Base-by-base conservation (phyloP, 176 grass and related monocot genomes). In the Aegilops tauschii region DNA sequence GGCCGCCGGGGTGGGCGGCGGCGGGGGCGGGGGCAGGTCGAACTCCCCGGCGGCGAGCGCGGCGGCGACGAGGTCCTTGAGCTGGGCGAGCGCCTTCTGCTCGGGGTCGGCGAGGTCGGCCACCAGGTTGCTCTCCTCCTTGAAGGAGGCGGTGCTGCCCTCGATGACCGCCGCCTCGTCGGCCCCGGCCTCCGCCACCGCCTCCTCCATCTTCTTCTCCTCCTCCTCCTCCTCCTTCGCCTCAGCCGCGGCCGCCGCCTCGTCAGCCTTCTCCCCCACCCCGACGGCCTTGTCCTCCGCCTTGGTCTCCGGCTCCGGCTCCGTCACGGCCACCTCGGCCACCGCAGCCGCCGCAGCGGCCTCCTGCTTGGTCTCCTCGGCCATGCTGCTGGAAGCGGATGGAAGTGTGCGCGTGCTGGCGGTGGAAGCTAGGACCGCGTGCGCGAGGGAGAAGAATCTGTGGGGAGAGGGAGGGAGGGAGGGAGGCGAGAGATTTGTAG, bases 41-140 rank as follows among this genome's bases (percentile, higher is more conserved):
- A 94, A 92, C 82, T 94, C 93, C 12, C 86, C 84, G 90, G 25
- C 77, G 31, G 84, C 84, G 79, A 94, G 90, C 30, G 93, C 93
- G 13, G 85, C 62, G 18, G 85, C 87, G 61, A 94, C 85, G 39
- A 92, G 93, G 28, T 87, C 74, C 87, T 92, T 92, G 85, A 95
- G 82, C 88, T 95, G 82, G 23, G 83, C 85, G 27, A 95, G 90
- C 54, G 90, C 93, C 74, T 79, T 95, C 16, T 7, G 88, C 69
- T 95, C 85, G 6, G 79, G 88, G 82, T 92, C 90, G 8, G 83
- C 79, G 52, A 95, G 88, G 10, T 90, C 90, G 32, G 90, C 72
- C 6, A 88, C 90, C 17, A 86, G 68, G 75, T 90, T 95, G 56
- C 87, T 92, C 90, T 95, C 90, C 83, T 92, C 90, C 87, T 79